These are phyloP conservation scores for Stagonosporopsis vannaccii DNA, from an alignment of 2,329 filamentous ascomycete genomes.

Conservation along the genomic window DNA sequence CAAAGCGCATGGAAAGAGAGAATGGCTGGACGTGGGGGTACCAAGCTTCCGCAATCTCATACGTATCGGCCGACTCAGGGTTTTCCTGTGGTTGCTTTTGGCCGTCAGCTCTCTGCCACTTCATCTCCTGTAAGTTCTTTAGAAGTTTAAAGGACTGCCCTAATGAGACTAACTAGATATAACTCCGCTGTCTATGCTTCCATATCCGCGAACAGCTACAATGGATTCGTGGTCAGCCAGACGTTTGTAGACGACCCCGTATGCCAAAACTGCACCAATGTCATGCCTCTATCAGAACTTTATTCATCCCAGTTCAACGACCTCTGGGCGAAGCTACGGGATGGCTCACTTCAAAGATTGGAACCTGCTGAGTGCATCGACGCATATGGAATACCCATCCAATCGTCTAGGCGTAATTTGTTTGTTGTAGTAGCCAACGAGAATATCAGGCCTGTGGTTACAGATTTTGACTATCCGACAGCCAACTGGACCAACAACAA, in stretches of 20 bases:
- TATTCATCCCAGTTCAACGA: neutral
- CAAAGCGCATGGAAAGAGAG: constrained; percentile 49
- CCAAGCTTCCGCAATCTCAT: constrained; percentile 28
- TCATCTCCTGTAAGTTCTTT: constrained; percentile 22
- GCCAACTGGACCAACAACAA: neutral
- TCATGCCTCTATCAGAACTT: too few species aligned
- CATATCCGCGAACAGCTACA: constrained; percentile 9
- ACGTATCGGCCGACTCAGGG: constrained; percentile 16
- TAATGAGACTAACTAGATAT: constrained; percentile 21
- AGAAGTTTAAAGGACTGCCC: neutral
- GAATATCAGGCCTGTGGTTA: neutral
- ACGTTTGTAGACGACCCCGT: neutral
- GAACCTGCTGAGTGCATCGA: neutral
- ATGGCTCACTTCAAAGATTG: neutral
- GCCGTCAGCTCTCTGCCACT: constrained; percentile 24
- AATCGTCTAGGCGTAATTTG: constrained; percentile 1
- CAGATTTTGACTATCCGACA: neutral
- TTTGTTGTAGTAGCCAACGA: neutral
- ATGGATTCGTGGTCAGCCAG: neutral
- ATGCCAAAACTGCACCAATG: neutral
- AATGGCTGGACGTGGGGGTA: constrained; percentile 27
- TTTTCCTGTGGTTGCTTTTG: constrained; percentile 20
- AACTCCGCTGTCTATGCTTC: constrained; percentile 33
- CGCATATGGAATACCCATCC: neutral
- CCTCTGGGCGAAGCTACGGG: neutral